Percentiles rank a stretch among this genome's conserved stretches.
Evolutionary conservation across 192 early-diverging fungal genomes (phyloP).

Genomic region (Rhizophagus prolifer): DNA sequence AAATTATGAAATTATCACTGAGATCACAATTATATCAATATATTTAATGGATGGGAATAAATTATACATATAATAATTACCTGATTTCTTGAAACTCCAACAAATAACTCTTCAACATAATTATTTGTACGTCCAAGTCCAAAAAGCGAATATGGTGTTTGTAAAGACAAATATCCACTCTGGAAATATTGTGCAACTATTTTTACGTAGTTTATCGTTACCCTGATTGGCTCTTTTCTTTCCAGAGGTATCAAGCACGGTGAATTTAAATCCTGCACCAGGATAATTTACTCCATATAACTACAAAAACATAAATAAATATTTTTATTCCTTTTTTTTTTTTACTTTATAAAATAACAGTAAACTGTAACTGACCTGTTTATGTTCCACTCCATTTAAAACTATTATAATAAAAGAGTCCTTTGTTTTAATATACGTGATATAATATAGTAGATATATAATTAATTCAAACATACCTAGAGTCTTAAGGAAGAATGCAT

Average conservation of each 20-base stretch:
- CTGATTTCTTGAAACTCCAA: constrained; percentile 69
- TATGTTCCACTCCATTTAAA: constrained; percentile 23
- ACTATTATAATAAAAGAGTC: constrained; percentile 1
- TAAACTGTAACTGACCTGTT: constrained; percentile 5
- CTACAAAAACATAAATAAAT: background rate
- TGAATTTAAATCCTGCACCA: constrained; percentile 86
- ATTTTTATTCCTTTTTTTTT: too few relatives aligned
- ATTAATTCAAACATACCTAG: constrained; percentile 54
- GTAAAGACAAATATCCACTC: constrained; percentile 70
- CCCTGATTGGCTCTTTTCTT: constrained; percentile 73
- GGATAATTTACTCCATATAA: constrained; percentile 76
- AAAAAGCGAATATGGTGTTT: constrained; percentile 79
- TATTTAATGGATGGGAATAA: constrained; percentile 15
- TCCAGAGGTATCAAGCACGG: constrained; percentile 78
- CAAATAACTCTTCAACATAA: constrained; percentile 92
- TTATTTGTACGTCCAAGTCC: constrained; percentile 94
- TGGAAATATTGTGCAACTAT: constrained; percentile 78
- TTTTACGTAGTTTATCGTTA: constrained; percentile 28
- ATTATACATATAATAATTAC: constrained; percentile 26
- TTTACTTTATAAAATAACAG: background rate
- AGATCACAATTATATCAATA: too few relatives aligned
- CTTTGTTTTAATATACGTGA: constrained; percentile 14
- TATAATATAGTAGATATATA: background rate
- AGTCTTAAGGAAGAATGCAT: constrained; percentile 92
- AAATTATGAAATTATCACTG: too few relatives aligned